phyloP scores from a whole-genome alignment of 495 filamentous ascomycete species.

The Venustampulla echinocandica region DNA sequence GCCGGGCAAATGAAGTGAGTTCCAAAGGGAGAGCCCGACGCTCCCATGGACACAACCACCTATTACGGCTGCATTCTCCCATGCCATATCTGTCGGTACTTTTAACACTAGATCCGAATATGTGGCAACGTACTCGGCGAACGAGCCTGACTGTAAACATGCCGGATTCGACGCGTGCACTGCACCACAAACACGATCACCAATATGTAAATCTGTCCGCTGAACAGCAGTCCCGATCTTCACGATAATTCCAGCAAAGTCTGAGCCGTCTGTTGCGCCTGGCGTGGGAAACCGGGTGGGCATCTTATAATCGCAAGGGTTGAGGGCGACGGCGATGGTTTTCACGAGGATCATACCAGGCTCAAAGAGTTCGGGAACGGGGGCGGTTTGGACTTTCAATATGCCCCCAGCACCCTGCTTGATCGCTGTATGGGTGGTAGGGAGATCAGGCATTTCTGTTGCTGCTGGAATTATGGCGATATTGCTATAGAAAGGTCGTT shows the following conservation, averaged over 20 bases:
- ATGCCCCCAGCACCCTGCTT: background rate
- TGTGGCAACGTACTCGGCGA: constrained; percentile 41
- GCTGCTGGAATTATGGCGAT: too few relatives aligned
- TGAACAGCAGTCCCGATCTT: constrained; percentile 30
- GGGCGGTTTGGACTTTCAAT: background rate
- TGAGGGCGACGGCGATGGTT: constrained; percentile 34
- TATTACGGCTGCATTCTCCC: constrained; percentile 40
- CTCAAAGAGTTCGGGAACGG: background rate
- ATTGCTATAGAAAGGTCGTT: too few relatives aligned
- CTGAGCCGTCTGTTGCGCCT: constrained; percentile 33
- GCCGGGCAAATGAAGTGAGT: constrained; percentile 29
- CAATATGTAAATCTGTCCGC: constrained; percentile 29
- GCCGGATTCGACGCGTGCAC: constrained; percentile 37
- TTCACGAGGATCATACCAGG: constrained; percentile 24
- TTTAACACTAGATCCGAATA: constrained; percentile 23
- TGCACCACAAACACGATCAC: constrained; percentile 30
- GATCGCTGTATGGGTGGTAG: background rate
- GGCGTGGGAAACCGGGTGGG: constrained; percentile 19
- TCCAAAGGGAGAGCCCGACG: constrained; percentile 35
- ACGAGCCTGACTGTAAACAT: constrained; percentile 37
- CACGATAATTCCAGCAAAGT: constrained; percentile 37
- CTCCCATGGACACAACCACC: constrained; percentile 36
- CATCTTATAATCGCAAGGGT: constrained; percentile 32
- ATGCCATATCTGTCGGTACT: constrained; percentile 40
- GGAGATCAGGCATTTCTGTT: too few relatives aligned